phyloP scores from a whole-genome alignment of 192 early-diverging fungal genomes.

The Mortierella hygrophila region DNA sequence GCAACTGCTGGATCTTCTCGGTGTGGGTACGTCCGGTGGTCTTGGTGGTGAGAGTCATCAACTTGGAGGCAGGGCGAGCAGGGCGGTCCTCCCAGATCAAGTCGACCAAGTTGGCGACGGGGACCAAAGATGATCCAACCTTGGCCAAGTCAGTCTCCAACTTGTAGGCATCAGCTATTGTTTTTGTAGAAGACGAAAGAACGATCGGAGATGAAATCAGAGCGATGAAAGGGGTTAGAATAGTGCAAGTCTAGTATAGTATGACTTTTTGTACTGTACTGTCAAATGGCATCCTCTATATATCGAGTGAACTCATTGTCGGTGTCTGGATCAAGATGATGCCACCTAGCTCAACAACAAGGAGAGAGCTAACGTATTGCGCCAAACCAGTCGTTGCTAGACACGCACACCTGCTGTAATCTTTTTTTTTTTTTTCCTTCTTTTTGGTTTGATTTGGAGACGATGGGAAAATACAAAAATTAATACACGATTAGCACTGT shows the following conservation, averaged over 20 bases:
- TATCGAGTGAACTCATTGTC: not conserved
- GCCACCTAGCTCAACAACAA: not conserved
- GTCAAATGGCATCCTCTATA: no score
- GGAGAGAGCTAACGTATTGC: slow-evolving; percentile 7
- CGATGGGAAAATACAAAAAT: slow-evolving; percentile 4
- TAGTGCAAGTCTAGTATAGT: not conserved
- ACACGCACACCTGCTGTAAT: not conserved
- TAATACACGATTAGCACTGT: not conserved
- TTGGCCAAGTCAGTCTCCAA: slow-evolving; percentile 70
- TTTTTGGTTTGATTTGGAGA: not conserved
- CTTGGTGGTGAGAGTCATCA: slow-evolving; percentile 42
- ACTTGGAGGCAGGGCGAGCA: slow-evolving; percentile 66
- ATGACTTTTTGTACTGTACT: not conserved
- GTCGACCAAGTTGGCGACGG: slow-evolving; percentile 90
- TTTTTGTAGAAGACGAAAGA: slow-evolving; percentile 28
- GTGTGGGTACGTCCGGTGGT: slow-evolving; percentile 55
- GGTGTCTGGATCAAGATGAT: not conserved
- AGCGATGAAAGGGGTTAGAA: not conserved
- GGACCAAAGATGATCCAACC: slow-evolving; percentile 74
- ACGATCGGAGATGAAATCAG: not conserved
- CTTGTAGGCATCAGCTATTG: slow-evolving; percentile 66
- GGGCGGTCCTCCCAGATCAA: slow-evolving; percentile 86
- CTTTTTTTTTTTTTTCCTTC: not conserved
- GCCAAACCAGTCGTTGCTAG: not conserved
- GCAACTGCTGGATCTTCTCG: slow-evolving; percentile 82